Base-by-base conservation (phyloP, 148 eudicot genomes). In the Silene conica region DNA sequence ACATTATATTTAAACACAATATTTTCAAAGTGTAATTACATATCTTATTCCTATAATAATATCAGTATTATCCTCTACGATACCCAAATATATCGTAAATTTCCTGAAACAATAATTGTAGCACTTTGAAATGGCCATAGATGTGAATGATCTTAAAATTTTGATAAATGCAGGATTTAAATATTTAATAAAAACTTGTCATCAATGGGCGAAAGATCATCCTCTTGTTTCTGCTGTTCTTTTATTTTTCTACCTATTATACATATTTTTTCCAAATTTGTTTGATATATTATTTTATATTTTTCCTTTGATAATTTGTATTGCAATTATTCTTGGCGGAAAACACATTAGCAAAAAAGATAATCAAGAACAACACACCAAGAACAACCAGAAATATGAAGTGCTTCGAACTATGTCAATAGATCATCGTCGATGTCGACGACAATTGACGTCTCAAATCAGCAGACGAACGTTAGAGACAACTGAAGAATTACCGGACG, bases 281-380 rank as follows among this genome's bases (percentile, higher is more conserved):
- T 88, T 92, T 61, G 69, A 69, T 74, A 43, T 90, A 45, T 69
- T 92, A 43, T 73, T 95, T 45, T 90, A 85, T 63, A 75, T 85
- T 12, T 68, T 79, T 1, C 89, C 92, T 0, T 50, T 88, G 64
- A 63, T 82, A n/a, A 79, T 82, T n/a, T 80, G 84, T 66, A 26
- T 78, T 10, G 67, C 81, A 4, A 73, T 87, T 59, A 73, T 81
- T 46, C 73, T 85, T 31, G 83, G 82, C 74, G 72, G 81, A 73
- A 26, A 65, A 5, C 79, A 20, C 6, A 67, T 68, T 19, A 48
- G 25, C 0, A 5, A 21, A 19, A 72, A 72, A 65, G 61, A 76
- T 15, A 69, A 60, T 21, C 31, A 46, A 38, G 16, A n/a, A 31
- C 46, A 25, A 45, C 46, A 25, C 12, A 4, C 50, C 10, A 70